phyloP scores from a whole-genome alignment of 2,329 filamentous ascomycete genomes.

The Zelopaecilomyces penicillatus region DNA sequence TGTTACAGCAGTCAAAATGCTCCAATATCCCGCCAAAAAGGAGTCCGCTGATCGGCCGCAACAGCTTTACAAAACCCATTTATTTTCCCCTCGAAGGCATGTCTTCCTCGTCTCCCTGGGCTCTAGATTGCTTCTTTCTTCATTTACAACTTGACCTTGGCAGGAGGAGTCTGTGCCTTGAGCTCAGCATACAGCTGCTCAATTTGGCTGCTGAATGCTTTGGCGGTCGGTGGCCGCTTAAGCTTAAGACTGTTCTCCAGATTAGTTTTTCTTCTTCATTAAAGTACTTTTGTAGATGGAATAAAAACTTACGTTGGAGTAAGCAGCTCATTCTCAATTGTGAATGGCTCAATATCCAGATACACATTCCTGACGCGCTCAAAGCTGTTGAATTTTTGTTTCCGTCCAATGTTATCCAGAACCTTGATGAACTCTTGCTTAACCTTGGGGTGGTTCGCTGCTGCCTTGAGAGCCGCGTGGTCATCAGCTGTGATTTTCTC shows the following conservation, averaged over 20 bases:
- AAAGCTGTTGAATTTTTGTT: slow-evolving; percentile 85
- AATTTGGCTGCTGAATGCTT: slow-evolving; percentile 44
- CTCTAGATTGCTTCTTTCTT: neutral
- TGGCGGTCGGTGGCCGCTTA: slow-evolving; percentile 49
- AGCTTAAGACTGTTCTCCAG: slow-evolving; percentile 42
- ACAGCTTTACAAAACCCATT: too few species aligned
- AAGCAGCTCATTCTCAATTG: slow-evolving; percentile 81
- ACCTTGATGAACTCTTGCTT: slow-evolving; percentile 68
- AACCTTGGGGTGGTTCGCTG: slow-evolving; percentile 61
- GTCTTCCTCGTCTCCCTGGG: too few species aligned
- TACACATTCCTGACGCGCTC: slow-evolving; percentile 70
- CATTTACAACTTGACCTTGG: slow-evolving; percentile 31
- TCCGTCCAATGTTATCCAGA: slow-evolving; percentile 68
- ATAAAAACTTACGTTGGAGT: slow-evolving; percentile 68
- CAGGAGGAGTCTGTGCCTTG: slow-evolving; percentile 26
- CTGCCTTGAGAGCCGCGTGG: slow-evolving; percentile 55
- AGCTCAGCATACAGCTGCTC: slow-evolving; percentile 50
- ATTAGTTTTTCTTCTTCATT: slow-evolving; percentile 10
- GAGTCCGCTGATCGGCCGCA: too few species aligned
- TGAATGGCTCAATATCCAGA: slow-evolving; percentile 82
- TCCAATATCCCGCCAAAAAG: too few species aligned
- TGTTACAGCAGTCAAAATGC: too few species aligned
- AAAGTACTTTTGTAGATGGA: neutral
- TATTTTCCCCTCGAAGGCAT: too few species aligned
- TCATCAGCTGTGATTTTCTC: slow-evolving; percentile 58